These are phyloP conservation scores for Allantophomopsis lycopodina DNA, from an alignment of 2,329 filamentous ascomycete genomes.

Conservation along the genomic window DNA sequence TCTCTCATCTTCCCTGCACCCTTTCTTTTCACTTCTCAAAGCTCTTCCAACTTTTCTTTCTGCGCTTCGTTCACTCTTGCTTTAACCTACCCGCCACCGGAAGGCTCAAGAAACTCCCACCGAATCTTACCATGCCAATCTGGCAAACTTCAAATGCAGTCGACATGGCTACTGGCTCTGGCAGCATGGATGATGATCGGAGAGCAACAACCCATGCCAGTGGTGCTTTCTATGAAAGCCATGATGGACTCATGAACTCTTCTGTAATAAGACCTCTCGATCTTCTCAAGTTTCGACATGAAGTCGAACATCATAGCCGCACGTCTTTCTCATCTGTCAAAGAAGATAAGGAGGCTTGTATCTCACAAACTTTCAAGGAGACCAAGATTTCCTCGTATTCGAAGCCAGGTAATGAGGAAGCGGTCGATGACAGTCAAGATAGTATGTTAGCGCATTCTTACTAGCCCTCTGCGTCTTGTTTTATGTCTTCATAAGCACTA, in stretches of 20 bases:
- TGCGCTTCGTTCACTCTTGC: no score
- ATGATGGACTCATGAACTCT: not conserved
- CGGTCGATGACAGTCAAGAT: constrained; percentile 19
- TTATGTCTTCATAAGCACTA: constrained; percentile 30
- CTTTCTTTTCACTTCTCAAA: no score
- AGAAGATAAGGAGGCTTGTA: constrained; percentile 3
- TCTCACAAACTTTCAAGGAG: constrained; percentile 48
- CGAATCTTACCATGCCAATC: not conserved
- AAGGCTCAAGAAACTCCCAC: no score
- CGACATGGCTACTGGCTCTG: not conserved
- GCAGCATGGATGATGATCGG: not conserved
- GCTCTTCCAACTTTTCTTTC: no score
- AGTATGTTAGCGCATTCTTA: constrained; percentile 21
- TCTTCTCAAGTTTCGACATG: not conserved
- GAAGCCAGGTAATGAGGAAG: constrained; percentile 29
- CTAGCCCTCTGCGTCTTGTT: constrained; percentile 40
- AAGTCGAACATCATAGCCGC: constrained; percentile 1
- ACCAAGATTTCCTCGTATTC: constrained; percentile 48
- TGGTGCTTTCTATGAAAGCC: not conserved
- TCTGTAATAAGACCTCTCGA: not conserved
- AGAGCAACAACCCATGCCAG: not conserved
- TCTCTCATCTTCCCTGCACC: no score
- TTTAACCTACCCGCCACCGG: no score
- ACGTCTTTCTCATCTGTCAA: constrained; percentile 4
- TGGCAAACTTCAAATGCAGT: not conserved